Base-by-base conservation (phyloP, 2,329 filamentous ascomycete species). In the Phoma herbarum region DNA sequence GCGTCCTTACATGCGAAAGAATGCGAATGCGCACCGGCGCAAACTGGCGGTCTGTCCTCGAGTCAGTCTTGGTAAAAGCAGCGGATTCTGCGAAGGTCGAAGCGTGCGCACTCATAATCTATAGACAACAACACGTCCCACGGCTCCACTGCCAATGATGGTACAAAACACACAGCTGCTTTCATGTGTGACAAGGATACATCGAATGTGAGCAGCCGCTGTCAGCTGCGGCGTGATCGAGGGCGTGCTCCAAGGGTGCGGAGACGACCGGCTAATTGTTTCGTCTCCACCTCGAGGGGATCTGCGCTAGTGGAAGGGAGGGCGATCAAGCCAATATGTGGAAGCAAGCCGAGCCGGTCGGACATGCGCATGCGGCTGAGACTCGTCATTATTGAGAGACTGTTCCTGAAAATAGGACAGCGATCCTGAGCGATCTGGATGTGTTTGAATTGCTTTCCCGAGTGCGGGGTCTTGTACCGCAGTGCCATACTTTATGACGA, bases 191-290 rank as follows among this genome's bases (percentile, higher is more conserved):
- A 53, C 50, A 44, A 48, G 37, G 29, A 42, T 29, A 39, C 35
- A 33, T 26, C 2, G 9, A 29, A 45, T 33, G 48, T 57, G 39
- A 22, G 43, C 23, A 49, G 50, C 49, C 44, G 56, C 56, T 59
- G 56, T 53, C 56, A 53, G 44, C 50, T 53, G 45, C 50, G 39
- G 44, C 43, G 31, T 58, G n/a, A 28, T 52, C 33, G 44, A 45
- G 48, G 49, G 26, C 29, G 25, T 44, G 42, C 39, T 41, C 56
- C 56, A 59, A 35, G 39, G 39, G 37, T 33, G n/a, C 33, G 56
- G 56, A 59, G 56, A 59, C 56, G 56, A 59, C 46, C 56, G 50
- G 56, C 31, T 53, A 42, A 39, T 44, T 54, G 26, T 25, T 47
- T 59, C 56, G 56, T 59, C 56, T 59, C 56, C 56, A 54, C 50